Evolutionary conservation across 192 early-diverging fungal species (phyloP).

Genomic region (Linnemannia schmuckeri): DNA sequence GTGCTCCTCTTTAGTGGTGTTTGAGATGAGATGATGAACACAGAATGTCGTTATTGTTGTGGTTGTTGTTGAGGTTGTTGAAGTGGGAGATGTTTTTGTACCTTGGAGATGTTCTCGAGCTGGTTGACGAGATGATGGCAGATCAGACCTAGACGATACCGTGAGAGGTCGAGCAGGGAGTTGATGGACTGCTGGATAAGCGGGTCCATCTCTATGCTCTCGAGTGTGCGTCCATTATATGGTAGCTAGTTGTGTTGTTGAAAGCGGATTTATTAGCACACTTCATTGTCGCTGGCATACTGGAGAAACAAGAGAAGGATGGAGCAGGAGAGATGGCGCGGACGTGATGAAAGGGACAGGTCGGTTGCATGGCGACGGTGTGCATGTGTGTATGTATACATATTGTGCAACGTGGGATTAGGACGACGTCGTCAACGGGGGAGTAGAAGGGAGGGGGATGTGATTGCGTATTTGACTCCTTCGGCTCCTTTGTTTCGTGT

Average conservation of each 20-base stretch:
- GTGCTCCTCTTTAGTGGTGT: no score
- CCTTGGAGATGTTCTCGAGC: slow-evolving; percentile 82
- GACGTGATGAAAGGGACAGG: neutral
- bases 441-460: neutral
- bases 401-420: neutral
- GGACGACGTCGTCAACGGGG: neutral
- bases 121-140: slow-evolving; percentile 75
- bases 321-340: neutral
- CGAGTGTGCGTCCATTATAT: slow-evolving; percentile 43
- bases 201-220: slow-evolving; percentile 77
- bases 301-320: neutral
- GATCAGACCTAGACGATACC: slow-evolving; percentile 78
- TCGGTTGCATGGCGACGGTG: neutral
- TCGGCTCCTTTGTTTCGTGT: neutral
- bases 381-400: no score
- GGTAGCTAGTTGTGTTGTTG: slow-evolving; percentile 31
- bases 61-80: neutral
- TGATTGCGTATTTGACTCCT: no score
- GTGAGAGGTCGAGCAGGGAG: slow-evolving; percentile 82
- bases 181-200: slow-evolving; percentile 84
- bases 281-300: neutral
- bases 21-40: no score
- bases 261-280: neutral
- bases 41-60: neutral
- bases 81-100: slow-evolving; percentile 1